phyloP scores from a whole-genome alignment of 1,284 basidiomycete genomes.

The Malassezia arunalokei region DNA sequence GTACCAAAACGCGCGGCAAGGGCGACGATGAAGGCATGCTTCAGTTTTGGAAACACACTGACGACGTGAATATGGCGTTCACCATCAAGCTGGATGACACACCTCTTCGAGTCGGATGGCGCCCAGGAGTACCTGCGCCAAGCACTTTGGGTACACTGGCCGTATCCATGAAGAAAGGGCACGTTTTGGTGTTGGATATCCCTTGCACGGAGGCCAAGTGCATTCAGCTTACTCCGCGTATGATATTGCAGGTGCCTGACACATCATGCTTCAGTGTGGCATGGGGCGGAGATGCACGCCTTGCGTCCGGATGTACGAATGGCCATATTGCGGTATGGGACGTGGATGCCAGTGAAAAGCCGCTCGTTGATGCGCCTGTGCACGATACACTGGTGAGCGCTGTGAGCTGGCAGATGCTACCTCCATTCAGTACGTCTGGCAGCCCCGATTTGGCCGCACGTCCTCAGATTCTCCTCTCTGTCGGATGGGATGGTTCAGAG shows the following conservation, averaged over 20 bases:
- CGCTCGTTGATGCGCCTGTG: background rate
- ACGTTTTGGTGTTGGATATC: constrained; percentile 1
- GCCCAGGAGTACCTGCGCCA: background rate
- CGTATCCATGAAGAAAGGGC: constrained; percentile 1
- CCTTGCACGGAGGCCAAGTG: background rate
- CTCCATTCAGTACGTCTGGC: background rate
- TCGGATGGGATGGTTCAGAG: constrained; percentile 13
- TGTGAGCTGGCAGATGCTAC: constrained; percentile 10
- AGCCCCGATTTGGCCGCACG: background rate
- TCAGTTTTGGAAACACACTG: constrained; percentile 1
- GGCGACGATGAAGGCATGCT: background rate
- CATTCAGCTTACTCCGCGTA: background rate
- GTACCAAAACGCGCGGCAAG: background rate
- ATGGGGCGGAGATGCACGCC: constrained; percentile 2
- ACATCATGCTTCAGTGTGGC: constrained; percentile 1
- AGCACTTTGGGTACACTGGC: constrained; percentile 1
- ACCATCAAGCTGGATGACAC: background rate
- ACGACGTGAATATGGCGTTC: background rate
- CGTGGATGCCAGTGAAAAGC: background rate
- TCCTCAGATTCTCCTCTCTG: constrained; percentile 6
- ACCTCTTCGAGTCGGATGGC: constrained; percentile 5
- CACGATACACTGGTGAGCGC: constrained; percentile 14
- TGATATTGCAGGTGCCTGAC: background rate
- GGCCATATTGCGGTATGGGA: constrained; percentile 6
- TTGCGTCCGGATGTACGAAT: constrained; percentile 4